Conservation (phyloP, 2,329 filamentous ascomycete genomes). For the Penicillium thymicola region DNA sequence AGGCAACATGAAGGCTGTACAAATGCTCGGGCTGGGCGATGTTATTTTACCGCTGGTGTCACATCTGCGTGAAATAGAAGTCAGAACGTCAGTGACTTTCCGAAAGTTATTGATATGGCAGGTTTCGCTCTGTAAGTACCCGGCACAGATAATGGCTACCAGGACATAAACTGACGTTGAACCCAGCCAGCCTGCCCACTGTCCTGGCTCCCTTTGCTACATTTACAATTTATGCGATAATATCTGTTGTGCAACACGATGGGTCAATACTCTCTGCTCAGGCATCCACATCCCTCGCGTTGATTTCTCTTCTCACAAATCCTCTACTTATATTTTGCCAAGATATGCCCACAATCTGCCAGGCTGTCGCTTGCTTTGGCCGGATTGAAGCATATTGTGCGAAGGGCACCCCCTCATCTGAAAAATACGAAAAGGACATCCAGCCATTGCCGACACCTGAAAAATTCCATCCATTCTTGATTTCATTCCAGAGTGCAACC, state of each 20-base stretch:
- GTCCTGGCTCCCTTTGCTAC: slow-evolving; percentile 19
- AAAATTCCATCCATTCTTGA: background rate
- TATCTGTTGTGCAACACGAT: slow-evolving; percentile 1
- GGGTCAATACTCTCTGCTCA: slow-evolving; percentile 5
- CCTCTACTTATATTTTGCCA: slow-evolving; percentile 20
- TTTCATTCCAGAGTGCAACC: background rate
- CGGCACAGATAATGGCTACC: background rate
- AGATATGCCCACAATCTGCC: slow-evolving; percentile 13
- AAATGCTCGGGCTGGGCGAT: slow-evolving; percentile 38
- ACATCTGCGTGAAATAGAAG: slow-evolving; percentile 8
- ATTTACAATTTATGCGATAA: slow-evolving; percentile 17
- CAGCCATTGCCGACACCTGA: background rate
- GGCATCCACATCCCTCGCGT: slow-evolving; percentile 22
- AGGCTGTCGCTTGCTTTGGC: slow-evolving; percentile 16
- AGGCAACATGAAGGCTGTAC: slow-evolving; percentile 41
- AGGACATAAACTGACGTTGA: background rate
- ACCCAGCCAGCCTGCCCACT: slow-evolving; percentile 17
- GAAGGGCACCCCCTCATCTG: background rate
- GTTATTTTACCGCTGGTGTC: slow-evolving; percentile 10
- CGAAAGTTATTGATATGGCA: slow-evolving; percentile 11
- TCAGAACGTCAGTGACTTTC: background rate
- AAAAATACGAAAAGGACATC: background rate
- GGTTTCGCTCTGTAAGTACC: slow-evolving; percentile 15
- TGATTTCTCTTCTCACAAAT: slow-evolving; percentile 22
- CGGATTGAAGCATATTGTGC: slow-evolving; percentile 17